phyloP scores from a whole-genome alignment of 495 filamentous ascomycete genomes.

The Letharia lupina region DNA sequence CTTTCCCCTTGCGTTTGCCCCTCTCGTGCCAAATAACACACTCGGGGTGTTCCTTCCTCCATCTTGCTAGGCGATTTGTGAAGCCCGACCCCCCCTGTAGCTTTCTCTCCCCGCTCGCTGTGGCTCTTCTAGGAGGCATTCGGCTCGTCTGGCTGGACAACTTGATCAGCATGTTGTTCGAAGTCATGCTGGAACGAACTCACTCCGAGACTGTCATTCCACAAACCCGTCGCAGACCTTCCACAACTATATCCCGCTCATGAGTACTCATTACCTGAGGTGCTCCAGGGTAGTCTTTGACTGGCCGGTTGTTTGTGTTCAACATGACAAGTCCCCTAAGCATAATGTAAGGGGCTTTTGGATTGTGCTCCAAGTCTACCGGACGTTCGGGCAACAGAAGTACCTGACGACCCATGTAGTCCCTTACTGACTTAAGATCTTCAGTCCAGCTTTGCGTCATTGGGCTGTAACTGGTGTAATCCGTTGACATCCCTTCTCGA shows the following conservation, averaged over 20 bases:
- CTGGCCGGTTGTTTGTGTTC: not conserved
- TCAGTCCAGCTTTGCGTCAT: not conserved
- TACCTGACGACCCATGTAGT: not conserved
- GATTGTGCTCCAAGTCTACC: not conserved
- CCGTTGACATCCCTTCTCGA: not conserved
- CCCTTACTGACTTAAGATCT: not conserved
- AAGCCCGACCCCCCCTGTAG: no score
- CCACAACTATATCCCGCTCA: not conserved
- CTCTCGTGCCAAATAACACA: no score
- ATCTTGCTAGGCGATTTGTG: no score
- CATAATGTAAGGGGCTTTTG: not conserved
- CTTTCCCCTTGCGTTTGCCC: no score
- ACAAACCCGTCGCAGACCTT: not conserved
- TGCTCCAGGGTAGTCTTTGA: not conserved
- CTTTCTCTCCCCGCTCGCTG: no score
- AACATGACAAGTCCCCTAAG: not conserved
- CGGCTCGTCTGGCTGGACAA: not conserved
- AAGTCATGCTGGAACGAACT: not conserved
- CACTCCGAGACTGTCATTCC: not conserved
- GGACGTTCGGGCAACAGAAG: not conserved
- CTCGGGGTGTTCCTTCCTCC: no score
- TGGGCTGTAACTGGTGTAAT: not conserved
- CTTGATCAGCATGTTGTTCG: not conserved
- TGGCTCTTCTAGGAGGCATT: no score
- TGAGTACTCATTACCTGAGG: not conserved